Base-by-base conservation (phyloP, 169 alveolate species). In the Cryptosporidium andersoni region DNA sequence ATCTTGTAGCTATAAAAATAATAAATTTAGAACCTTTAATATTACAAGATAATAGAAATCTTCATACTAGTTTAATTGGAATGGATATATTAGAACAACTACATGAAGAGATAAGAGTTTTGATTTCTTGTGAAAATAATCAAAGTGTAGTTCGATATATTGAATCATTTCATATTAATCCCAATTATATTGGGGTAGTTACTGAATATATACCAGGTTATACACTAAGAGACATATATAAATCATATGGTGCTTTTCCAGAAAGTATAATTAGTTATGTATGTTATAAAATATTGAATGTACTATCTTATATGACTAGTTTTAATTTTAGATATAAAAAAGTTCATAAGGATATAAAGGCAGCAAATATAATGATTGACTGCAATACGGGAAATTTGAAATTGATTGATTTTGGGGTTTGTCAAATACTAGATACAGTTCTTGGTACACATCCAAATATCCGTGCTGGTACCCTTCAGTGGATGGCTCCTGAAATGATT, bases 181-280 rank as follows among this genome's bases (percentile, higher is more conserved):
- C 85, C 11, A 66, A 74, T 37, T 74, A 74, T 36, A 34, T 74
- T 25, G 85, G 74, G 34, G 55, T 74, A 47, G 85, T 74, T 14
- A 74, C 85, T 56, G 85, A 74, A 14, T 74, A 74, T 60, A 48
- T 74, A 25, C 60, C 85, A 9, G 85, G 85, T 1, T 74, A 74
- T 39, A 74, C 85, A 55, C 39, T 74, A 47, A 40, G 85, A 43
- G 85, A 74, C 9, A 58, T 74, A 6, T 74, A 74, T 58, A 60
- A 74, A 58, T 74, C 85, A 56, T 74, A 74, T 74, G 85, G 85
- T 25, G 3, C 85, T n/a, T 74, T 74, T 74, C 64, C 85, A 7
- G 85, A 74, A 36, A 42, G 14, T 43, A 39, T 74, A 34, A 58
- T 74, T 43, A 43, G 85, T 48, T 74, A 47, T 58, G 37, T 74